A percentile compares a stretch with the other conserved stretches of the same genome.
phyloP scores from a whole-genome alignment of 768 basidiomycete species.

The Calocera viscosa region DNA sequence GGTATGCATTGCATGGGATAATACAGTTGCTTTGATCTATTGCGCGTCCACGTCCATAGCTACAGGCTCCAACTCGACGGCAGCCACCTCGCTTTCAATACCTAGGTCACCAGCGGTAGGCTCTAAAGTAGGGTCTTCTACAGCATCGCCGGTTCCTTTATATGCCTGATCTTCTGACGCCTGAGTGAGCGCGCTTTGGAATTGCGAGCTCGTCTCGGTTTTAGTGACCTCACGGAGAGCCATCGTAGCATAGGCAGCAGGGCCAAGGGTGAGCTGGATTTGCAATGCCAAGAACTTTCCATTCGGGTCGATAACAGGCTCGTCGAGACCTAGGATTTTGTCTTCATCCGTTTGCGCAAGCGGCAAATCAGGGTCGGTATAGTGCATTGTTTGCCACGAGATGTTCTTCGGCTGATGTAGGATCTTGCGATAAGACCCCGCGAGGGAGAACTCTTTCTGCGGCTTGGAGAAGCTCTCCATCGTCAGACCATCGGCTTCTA shows the following conservation, averaged over 20 bases:
- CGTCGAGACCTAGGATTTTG: constrained; percentile 65
- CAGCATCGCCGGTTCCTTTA: constrained; percentile 36
- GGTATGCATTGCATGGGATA: neutral
- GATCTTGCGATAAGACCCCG: constrained; percentile 87
- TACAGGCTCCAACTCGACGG: neutral
- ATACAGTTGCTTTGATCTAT: neutral
- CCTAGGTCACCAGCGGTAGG: neutral
- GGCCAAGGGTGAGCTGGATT: constrained; percentile 70
- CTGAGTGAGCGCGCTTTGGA: constrained; percentile 66
- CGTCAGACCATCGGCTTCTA: constrained; percentile 77
- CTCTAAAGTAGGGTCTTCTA: constrained; percentile 6
- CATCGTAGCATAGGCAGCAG: constrained; percentile 96
- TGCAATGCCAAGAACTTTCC: constrained; percentile 85
- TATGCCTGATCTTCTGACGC: constrained; percentile 74
- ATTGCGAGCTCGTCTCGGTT: constrained; percentile 86
- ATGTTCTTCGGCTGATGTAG: constrained; percentile 72
- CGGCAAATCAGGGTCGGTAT: constrained; percentile 86
- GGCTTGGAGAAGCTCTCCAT: constrained; percentile 78
- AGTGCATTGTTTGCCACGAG: constrained; percentile 69
- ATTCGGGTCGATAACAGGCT: constrained; percentile 50
- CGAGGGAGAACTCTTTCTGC: constrained; percentile 89
- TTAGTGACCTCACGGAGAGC: constrained; percentile 90
- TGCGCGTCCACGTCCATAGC: neutral
- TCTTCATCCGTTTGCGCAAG: constrained; percentile 95
- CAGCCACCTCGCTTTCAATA: neutral